These are phyloP conservation scores for Saccharum officinarum DNA, from an alignment of 176 grass and related monocot genomes.

Conservation along the genomic window DNA sequence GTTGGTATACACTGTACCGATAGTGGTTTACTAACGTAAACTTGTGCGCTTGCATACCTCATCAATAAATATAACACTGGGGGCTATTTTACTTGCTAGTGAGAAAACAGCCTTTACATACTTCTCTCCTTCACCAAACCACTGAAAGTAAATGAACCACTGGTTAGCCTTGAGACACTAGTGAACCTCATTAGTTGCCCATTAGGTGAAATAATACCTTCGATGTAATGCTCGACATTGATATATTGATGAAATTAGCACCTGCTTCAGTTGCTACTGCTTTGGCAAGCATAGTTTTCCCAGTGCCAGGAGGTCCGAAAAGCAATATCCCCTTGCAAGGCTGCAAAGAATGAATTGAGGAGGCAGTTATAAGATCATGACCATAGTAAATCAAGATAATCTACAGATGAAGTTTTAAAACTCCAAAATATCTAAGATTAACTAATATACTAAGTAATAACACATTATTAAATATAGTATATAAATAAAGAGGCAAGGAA, in stretches of 20 bases:
- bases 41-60: slow-evolving; percentile 59
- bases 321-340: slow-evolving; percentile 99
- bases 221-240: slow-evolving; percentile 98
- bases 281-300: slow-evolving; percentile 99
- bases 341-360: slow-evolving; percentile 54
- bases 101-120: slow-evolving; percentile 98
- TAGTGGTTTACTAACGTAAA: slow-evolving; percentile 10
- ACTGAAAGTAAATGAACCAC: slow-evolving; percentile 57
- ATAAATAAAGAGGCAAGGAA: background rate
- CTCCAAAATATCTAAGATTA: slow-evolving; percentile 2
- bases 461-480: background rate
- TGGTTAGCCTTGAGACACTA: slow-evolving; percentile 28
- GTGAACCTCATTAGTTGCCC: slow-evolving; percentile 11
- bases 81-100: slow-evolving; percentile 96
- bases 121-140: slow-evolving; percentile 99
- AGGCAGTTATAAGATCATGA: slow-evolving; percentile 17
- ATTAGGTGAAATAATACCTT: slow-evolving; percentile 63
- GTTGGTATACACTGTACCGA: background rate
- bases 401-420: background rate
- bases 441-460: background rate
- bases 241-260: slow-evolving; percentile 99
- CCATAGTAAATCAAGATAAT: slow-evolving; percentile 12
- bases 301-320: slow-evolving; percentile 98
- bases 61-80: slow-evolving; percentile 98
- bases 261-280: slow-evolving; percentile 98